Evolutionary conservation across 805 yeast genomes (phyloP).

Genomic region (Metschnikowia bowlesiae): DNA sequence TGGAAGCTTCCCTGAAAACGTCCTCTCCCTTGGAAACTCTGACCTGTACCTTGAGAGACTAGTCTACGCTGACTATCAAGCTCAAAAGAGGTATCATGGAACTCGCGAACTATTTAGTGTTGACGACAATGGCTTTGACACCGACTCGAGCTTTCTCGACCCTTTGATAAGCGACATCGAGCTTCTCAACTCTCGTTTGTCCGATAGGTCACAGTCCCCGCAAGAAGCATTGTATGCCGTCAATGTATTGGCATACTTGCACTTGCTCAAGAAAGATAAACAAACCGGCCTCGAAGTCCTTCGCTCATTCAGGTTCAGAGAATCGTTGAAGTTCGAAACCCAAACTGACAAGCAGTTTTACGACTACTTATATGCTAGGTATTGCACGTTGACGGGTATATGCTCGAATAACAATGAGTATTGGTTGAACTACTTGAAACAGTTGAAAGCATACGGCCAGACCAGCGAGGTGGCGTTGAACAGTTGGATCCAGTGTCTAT

Average conservation of each 20-base stretch:
- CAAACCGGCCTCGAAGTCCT: slow-evolving; percentile 19
- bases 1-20: slow-evolving; percentile 36
- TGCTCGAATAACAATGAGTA: slow-evolving; percentile 22
- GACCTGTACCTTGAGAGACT: slow-evolving; percentile 31
- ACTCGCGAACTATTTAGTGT: not conserved
- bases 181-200: slow-evolving; percentile 24
- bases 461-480: slow-evolving; percentile 32
- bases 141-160: not conserved
- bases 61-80: slow-evolving; percentile 35
- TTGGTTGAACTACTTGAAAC: slow-evolving; percentile 24
- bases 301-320: slow-evolving; percentile 9
- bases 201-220: slow-evolving; percentile 19
- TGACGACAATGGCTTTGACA: not conserved
- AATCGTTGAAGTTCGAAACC: slow-evolving; percentile 2
- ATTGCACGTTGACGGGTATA: slow-evolving; percentile 29
- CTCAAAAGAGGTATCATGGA: slow-evolving; percentile 19
- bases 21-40: slow-evolving; percentile 30
- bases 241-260: slow-evolving; percentile 33
- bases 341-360: slow-evolving; percentile 20
- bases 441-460: slow-evolving; percentile 15
- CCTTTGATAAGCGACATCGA: slow-evolving; percentile 23
- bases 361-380: slow-evolving; percentile 31
- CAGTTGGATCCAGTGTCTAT: slow-evolving; percentile 31
- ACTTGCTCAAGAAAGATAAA: slow-evolving; percentile 23
- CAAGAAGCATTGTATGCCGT: slow-evolving; percentile 32